Evolutionary conservation across 371 early-diverging fungal species (phyloP).

Genomic region (Parasitella parasitica): DNA sequence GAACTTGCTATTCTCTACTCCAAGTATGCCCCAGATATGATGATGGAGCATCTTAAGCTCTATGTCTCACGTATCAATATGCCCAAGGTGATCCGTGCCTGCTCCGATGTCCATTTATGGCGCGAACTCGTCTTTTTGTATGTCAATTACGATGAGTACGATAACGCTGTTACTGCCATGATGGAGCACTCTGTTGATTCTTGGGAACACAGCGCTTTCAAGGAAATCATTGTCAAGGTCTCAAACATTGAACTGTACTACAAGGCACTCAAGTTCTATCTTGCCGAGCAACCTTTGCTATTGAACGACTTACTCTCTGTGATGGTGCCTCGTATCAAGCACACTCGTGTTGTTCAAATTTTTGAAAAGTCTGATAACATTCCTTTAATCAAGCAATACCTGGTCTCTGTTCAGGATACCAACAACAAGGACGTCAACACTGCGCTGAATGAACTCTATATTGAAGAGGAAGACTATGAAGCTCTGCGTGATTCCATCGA

Average conservation of each 20-base stretch:
- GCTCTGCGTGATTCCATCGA: slow-evolving; percentile 91
- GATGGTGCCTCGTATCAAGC: slow-evolving; percentile 90
- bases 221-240: slow-evolving; percentile 94
- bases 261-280: slow-evolving; percentile 94
- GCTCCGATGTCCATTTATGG: slow-evolving; percentile 94
- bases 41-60: slow-evolving; percentile 96
- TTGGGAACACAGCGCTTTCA: slow-evolving; percentile 95
- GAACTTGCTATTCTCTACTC: slow-evolving; percentile 95
- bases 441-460: slow-evolving; percentile 92
- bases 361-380: slow-evolving; percentile 96
- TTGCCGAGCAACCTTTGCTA: slow-evolving; percentile 91
- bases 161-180: slow-evolving; percentile 93
- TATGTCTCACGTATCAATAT: slow-evolving; percentile 97
- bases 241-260: slow-evolving; percentile 95
- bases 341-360: slow-evolving; percentile 92
- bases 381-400: slow-evolving; percentile 92
- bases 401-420: slow-evolving; percentile 86
- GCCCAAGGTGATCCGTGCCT: slow-evolving; percentile 95
- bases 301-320: slow-evolving; percentile 89
- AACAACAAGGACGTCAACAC: slow-evolving; percentile 93
- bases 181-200: slow-evolving; percentile 91
- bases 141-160: slow-evolving; percentile 97
- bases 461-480: slow-evolving; percentile 96
- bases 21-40: slow-evolving; percentile 89
- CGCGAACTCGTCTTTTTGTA: slow-evolving; percentile 95